phyloP scores from a whole-genome alignment of 2,329 filamentous ascomycete genomes.

The Xylaria sp. region DNA sequence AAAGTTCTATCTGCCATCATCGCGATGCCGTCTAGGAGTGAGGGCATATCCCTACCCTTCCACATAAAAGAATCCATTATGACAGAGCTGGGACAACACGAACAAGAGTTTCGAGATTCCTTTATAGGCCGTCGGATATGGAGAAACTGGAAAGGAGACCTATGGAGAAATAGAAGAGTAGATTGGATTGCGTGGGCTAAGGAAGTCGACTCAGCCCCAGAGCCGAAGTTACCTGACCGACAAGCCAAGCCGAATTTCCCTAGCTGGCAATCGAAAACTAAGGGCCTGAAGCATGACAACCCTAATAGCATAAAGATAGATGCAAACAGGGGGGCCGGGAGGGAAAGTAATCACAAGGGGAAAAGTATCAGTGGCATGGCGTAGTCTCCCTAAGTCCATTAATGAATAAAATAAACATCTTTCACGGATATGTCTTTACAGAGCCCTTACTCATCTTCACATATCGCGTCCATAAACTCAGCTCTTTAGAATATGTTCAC shows the following conservation, averaged over 20 bases:
- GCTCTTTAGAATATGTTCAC: background rate
- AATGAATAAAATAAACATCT: slow-evolving; percentile 3
- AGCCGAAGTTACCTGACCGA: slow-evolving; percentile 28
- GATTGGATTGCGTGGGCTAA: slow-evolving; percentile 70
- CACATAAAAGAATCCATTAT: slow-evolving; percentile 69
- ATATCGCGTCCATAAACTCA: background rate
- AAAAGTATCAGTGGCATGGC: slow-evolving; percentile 12
- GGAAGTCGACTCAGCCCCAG: slow-evolving; percentile 56
- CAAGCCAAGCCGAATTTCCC: slow-evolving; percentile 31
- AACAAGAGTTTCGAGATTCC: slow-evolving; percentile 62
- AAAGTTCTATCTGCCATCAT: slow-evolving; percentile 63
- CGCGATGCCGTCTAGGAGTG: slow-evolving; percentile 61
- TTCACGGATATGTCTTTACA: background rate
- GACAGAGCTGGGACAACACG: slow-evolving; percentile 58
- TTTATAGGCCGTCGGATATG: slow-evolving; percentile 68
- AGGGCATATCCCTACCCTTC: slow-evolving; percentile 63
- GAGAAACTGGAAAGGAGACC: slow-evolving; percentile 68
- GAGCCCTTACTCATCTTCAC: background rate
- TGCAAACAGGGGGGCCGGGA: slow-evolving; percentile 16
- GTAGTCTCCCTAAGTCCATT: slow-evolving; percentile 15
- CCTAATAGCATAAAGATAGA: slow-evolving; percentile 32
- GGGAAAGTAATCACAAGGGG: slow-evolving; percentile 26
- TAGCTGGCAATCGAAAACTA: slow-evolving; percentile 28
- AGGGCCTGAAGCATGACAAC: slow-evolving; percentile 22
- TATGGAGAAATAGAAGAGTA: slow-evolving; percentile 63